Base-by-base conservation (phyloP, 2,329 filamentous ascomycete genomes). In the Aspergillaceae sp. region DNA sequence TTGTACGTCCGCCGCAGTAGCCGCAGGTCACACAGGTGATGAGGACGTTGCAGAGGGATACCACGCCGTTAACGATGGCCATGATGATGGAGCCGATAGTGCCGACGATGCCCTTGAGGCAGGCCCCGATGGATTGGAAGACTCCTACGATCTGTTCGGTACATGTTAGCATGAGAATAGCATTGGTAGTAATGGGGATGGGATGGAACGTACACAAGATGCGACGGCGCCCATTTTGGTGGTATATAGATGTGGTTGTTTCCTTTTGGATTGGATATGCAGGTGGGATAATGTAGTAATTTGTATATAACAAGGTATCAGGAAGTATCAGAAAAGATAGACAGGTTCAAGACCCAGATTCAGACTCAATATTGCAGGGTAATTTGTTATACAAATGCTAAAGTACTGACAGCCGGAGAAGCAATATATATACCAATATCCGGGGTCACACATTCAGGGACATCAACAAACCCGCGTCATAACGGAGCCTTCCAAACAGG, bases 171-270 rank as follows among this genome's bases (percentile, higher is more conserved):
- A 42, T 36, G 53, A 19, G 19, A 19, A 19, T 62, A 53, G 58
- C 52, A 26, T 19, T 41, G 38, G 26, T 33, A 19, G 33, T n/a
- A 40, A 40, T 36, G 38, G 30, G 33, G 29, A 32, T 40, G 40
- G 34, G n/a, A 40, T 37, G 27, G 33, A 33, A 78, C 85, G 61
- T 86, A 91, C 86, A 65, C 86, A 90, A 65, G 86, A 90, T 56
- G 88, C 75, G 61, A 92, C 82, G 68, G 84, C 86, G 72, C 87
- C 87, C 87, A 92, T 91, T 56, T 67, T 82, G 69, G 59, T 45
- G 48, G 43, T 44, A 43, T 48, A 32, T 10, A 26, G 19, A 19
- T 47, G 27, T 43, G 45, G 32, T 49, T 46, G 37, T 40, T 43
- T 36, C 46, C 11, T 42, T 49, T 45, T 11, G 42, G 40, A 26